A percentile compares a stretch with the other conserved stretches of the same genome.
Evolutionary conservation across 2,329 filamentous ascomycete genomes (phyloP).

Genomic region (Lachnellula willkommii): DNA sequence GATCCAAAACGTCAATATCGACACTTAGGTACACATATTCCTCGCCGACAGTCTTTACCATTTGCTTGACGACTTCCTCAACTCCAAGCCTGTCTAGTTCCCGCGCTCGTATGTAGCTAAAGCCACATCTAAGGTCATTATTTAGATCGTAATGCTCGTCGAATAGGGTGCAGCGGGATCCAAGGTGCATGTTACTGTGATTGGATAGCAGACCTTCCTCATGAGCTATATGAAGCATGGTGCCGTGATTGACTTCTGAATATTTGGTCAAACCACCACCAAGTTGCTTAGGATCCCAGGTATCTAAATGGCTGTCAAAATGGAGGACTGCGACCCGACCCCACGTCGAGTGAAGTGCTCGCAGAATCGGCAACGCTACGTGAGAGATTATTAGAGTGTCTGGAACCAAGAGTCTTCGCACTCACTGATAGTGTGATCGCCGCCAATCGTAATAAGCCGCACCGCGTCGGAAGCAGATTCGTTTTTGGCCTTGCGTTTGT

Average conservation of each 20-base stretch:
- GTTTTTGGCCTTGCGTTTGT: slow-evolving; percentile 22
- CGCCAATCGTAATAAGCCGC: slow-evolving; percentile 27
- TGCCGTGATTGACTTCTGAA: slow-evolving; percentile 30
- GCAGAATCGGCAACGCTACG: slow-evolving; percentile 27
- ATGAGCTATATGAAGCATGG: slow-evolving; percentile 32
- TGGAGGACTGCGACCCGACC: slow-evolving; percentile 28
- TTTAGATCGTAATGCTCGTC: slow-evolving; percentile 27
- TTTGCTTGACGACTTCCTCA: slow-evolving; percentile 23
- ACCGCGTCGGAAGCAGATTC: slow-evolving; percentile 22
- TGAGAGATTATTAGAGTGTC: background rate
- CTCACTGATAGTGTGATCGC: slow-evolving; percentile 31
- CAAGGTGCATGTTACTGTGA: slow-evolving; percentile 30
- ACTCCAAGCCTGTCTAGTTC: slow-evolving; percentile 27
- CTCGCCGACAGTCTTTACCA: slow-evolving; percentile 27
- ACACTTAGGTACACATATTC: slow-evolving; percentile 29
- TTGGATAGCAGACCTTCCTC: slow-evolving; percentile 30
- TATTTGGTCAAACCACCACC: slow-evolving; percentile 28
- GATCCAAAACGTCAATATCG: slow-evolving; percentile 31
- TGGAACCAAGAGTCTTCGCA: background rate
- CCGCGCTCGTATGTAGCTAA: slow-evolving; percentile 25
- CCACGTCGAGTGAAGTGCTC: slow-evolving; percentile 28
- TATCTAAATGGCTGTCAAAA: slow-evolving; percentile 30
- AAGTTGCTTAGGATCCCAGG: slow-evolving; percentile 28
- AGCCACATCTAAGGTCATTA: slow-evolving; percentile 29
- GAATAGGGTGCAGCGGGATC: slow-evolving; percentile 23